These are phyloP conservation scores for Claviceps arundinis DNA, from an alignment of 2,329 filamentous ascomycete genomes.

Conservation along the genomic window DNA sequence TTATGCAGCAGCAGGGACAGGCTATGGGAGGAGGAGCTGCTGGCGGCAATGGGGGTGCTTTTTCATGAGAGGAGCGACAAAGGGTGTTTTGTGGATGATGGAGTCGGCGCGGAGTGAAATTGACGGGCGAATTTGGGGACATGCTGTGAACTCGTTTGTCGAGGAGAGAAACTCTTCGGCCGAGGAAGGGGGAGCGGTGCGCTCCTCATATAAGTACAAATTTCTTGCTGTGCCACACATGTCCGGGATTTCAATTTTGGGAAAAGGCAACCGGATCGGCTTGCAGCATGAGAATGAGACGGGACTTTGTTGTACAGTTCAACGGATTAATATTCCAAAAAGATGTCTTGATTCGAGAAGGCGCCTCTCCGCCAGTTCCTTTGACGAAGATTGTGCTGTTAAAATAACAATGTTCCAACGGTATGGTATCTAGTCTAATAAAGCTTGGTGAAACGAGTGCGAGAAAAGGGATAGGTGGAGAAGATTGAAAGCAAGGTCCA, in stretches of 20 bases:
- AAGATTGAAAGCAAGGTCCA: not conserved
- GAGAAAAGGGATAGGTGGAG: not conserved
- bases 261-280: not conserved
- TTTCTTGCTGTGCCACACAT: not conserved
- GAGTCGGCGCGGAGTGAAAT: no score
- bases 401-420: not conserved
- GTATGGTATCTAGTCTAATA: not conserved
- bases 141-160: not conserved
- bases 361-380: not conserved
- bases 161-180: not conserved
- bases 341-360: not conserved
- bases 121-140: not conserved
- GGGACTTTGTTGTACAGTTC: not conserved
- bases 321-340: not conserved
- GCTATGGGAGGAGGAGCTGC: conserved; percentile 38
- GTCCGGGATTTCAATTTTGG: no score
- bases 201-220: not conserved
- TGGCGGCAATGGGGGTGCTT: conserved; percentile 20
- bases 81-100: not conserved
- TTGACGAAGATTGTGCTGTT: not conserved
- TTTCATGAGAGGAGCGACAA: conserved; percentile 14
- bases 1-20: conserved; percentile 80
- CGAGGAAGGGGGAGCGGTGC: not conserved
- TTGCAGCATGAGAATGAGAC: not conserved
- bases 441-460: not conserved